Evolutionary conservation across 139 green algal genomes (phyloP).

Genomic region (Chlorella sp.): DNA sequence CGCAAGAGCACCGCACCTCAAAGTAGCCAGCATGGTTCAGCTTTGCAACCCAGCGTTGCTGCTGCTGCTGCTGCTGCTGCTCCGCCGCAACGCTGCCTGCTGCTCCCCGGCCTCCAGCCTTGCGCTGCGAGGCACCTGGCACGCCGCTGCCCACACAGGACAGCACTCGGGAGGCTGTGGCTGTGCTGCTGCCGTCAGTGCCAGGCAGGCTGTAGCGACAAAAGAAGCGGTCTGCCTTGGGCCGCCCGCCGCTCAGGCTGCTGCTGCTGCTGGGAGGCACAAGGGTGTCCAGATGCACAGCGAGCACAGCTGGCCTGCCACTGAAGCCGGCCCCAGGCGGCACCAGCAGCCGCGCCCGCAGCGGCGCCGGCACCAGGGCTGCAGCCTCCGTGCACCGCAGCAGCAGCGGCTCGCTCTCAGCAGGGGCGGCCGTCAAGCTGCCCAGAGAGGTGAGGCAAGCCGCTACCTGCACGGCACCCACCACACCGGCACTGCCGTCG

Average conservation of each 20-base stretch:
- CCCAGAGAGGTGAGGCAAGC: not conserved
- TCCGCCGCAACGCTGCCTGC: not conserved
- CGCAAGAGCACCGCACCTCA: not conserved
- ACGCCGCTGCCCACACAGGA: not conserved
- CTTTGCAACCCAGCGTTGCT: constrained; percentile 10
- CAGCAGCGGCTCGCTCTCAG: not conserved
- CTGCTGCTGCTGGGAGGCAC: not conserved
- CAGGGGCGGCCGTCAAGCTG: not conserved
- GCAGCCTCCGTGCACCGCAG: constrained; percentile 9
- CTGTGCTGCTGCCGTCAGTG: not conserved
- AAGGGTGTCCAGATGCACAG: constrained; percentile 1
- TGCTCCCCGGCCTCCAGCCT: not conserved
- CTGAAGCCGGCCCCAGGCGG: constrained; percentile 3
- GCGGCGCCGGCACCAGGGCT: not conserved
- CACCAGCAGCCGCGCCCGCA: constrained; percentile 1
- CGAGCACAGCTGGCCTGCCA: not conserved
- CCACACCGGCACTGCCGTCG: not conserved
- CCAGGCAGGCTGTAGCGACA: constrained; percentile 18
- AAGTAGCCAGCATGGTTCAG: constrained; percentile 16
- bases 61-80: not conserved
- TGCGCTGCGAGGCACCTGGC: not conserved
- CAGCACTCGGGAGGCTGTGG: not conserved
- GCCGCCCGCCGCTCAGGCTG: not conserved
- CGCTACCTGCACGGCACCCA: constrained; percentile 4
- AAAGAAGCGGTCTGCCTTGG: constrained; percentile 21